Percentiles rank a stretch among this genome's conserved stretches.
These are phyloP conservation scores for Dendrobium huoshanense DNA, from an alignment of 106 monocot genomes.

Conservation along the genomic window DNA sequence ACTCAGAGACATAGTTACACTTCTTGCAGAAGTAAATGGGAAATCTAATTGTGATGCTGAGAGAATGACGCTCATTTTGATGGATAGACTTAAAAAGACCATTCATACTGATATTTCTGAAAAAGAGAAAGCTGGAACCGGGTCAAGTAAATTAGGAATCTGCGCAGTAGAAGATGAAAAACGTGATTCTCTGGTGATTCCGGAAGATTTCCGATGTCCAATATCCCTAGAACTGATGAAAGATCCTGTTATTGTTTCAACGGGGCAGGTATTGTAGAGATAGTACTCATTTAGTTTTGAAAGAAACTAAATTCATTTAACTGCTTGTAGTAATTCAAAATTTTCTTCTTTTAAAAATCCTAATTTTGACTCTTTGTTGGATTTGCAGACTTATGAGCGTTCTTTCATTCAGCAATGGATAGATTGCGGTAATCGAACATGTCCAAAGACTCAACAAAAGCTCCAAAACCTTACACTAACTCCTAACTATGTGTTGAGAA, in stretches of 20 bases:
- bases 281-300: not conserved
- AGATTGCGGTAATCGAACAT: slow-evolving; percentile 52
- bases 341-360: not conserved
- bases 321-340: not conserved
- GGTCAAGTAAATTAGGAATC: slow-evolving; percentile 9
- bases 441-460: slow-evolving; percentile 74
- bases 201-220: slow-evolving; percentile 65
- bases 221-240: slow-evolving; percentile 73
- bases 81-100: slow-evolving; percentile 16
- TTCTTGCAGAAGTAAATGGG: slow-evolving; percentile 41
- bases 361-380: not conserved
- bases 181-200: slow-evolving; percentile 35
- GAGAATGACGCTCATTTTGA: slow-evolving; percentile 20
- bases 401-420: slow-evolving; percentile 69
- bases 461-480: slow-evolving; percentile 66
- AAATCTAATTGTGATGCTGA: slow-evolving; percentile 25
- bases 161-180: slow-evolving; percentile 34
- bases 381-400: slow-evolving; percentile 63
- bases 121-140: slow-evolving; percentile 4
- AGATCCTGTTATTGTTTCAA: slow-evolving; percentile 79
- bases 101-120: slow-evolving; percentile 3
- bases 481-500: slow-evolving; percentile 61
- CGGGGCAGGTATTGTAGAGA: slow-evolving; percentile 47
- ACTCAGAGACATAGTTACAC: slow-evolving; percentile 24
- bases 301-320: not conserved